These are phyloP conservation scores for Stylosanthes scabra DNA, from an alignment of 331 rosid species.

Conservation along the genomic window DNA sequence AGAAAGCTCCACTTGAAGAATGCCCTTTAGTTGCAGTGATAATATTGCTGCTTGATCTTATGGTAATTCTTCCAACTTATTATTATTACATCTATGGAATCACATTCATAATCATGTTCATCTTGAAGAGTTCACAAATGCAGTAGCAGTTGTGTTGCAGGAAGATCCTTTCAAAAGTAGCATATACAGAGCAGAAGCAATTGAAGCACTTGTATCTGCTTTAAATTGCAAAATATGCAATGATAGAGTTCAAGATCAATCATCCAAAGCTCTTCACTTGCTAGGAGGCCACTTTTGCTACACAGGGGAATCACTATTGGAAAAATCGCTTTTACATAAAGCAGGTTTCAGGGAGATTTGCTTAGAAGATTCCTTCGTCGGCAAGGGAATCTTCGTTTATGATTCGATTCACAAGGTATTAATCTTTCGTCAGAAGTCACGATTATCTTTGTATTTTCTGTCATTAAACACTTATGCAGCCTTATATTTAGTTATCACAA, in stretches of 20 bases:
- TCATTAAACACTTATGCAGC: too few species aligned
- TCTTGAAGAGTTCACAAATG: conserved; percentile 58
- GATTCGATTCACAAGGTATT: conserved; percentile 52
- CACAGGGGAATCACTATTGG: conserved; percentile 63
- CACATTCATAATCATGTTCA: conserved; percentile 1
- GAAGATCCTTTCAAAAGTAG: conserved; percentile 68
- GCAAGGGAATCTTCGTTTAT: conserved; percentile 47
- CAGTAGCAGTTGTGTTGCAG: conserved; percentile 85
- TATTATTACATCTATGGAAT: conserved; percentile 2
- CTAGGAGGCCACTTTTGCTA: conserved; percentile 72
- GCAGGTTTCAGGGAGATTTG: conserved; percentile 65
- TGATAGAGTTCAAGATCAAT: conserved; percentile 59
- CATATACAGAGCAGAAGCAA: conserved; percentile 82
- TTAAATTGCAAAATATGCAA: conserved; percentile 53
- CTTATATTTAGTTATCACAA: conserved; percentile 5
- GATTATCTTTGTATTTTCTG: too few species aligned
- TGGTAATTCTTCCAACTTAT: conserved; percentile 64
- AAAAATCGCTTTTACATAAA: conserved; percentile 64
- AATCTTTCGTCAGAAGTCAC: conserved; percentile 27
- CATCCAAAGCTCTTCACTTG: conserved; percentile 69
- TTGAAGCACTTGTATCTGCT: conserved; percentile 60
- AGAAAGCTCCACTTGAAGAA: conserved; percentile 62
- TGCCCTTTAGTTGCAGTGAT: conserved; percentile 67
- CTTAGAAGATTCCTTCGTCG: conserved; percentile 45
- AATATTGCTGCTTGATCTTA: conserved; percentile 76